A percentile compares a stretch with the other conserved stretches of the same genome.
These are phyloP conservation scores for Aspergillus clavatus DNA, from an alignment of 2,329 filamentous ascomycete species.

Conservation along the genomic window DNA sequence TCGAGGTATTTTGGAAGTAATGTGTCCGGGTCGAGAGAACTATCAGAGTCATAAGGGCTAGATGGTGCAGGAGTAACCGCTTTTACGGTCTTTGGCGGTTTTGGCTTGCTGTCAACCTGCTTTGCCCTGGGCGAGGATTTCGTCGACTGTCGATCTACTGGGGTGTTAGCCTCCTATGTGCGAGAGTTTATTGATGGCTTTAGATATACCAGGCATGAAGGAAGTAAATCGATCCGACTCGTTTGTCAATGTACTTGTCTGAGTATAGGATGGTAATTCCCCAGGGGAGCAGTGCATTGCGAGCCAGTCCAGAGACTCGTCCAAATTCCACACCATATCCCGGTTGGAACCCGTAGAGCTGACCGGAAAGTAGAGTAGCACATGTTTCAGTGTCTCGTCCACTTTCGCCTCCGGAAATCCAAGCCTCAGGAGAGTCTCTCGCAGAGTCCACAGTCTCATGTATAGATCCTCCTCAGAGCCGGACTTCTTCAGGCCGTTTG, in stretches of 20 bases:
- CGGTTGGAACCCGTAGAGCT: conserved; percentile 50
- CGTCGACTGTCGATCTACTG: conserved; percentile 27
- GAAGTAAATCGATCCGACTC: conserved; percentile 30
- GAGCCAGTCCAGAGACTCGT: conserved; percentile 86
- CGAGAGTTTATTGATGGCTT: conserved; percentile 7
- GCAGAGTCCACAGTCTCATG: conserved; percentile 77
- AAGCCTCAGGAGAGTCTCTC: conserved; percentile 63
- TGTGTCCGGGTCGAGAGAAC: conserved; percentile 69
- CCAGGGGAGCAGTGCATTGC: conserved; percentile 67
- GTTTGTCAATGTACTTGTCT: conserved; percentile 28
- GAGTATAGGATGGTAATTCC: conserved; percentile 69
- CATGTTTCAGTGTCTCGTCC: conserved; percentile 59
- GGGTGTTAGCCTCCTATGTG: conserved; percentile 24
- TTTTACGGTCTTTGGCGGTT: conserved; percentile 26
- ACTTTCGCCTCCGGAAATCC: conserved; percentile 64
- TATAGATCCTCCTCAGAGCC: conserved; percentile 71
- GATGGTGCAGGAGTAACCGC: conserved; percentile 18
- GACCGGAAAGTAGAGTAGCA: conserved; percentile 63
- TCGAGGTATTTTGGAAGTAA: conserved; percentile 72
- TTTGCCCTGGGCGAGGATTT: conserved; percentile 22
- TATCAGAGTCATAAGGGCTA: conserved; percentile 47
- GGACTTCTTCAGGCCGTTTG: conserved; percentile 33
- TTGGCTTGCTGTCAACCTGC: conserved; percentile 21
- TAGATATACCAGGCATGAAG: conserved; percentile 34
- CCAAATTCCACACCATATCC: conserved; percentile 75